These are phyloP conservation scores for Xylaria curta DNA, from an alignment of 495 filamentous ascomycete genomes.

Conservation along the genomic window DNA sequence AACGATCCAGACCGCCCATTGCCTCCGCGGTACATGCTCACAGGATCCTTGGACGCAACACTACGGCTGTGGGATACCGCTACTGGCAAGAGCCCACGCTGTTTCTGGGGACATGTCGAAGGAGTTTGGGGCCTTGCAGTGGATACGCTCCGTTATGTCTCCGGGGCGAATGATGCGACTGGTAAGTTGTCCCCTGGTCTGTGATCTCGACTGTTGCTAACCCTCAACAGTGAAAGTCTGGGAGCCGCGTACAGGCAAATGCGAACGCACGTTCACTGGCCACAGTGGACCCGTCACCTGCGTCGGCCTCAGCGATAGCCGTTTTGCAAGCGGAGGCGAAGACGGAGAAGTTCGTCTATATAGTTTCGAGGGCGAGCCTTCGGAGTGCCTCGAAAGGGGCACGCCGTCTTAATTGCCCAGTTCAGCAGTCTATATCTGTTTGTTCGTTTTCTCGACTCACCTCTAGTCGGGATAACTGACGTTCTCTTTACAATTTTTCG, in stretches of 20 bases:
- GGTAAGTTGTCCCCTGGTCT: slow-evolving; percentile 49
- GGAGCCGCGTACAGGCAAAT: slow-evolving; percentile 90
- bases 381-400: slow-evolving; percentile 42
- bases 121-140: slow-evolving; percentile 95
- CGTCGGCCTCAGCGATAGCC: slow-evolving; percentile 84
- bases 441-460: background rate
- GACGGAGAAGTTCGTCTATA: slow-evolving; percentile 90
- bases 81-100: slow-evolving; percentile 80
- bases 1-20: slow-evolving; percentile 63
- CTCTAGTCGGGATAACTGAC: background rate
- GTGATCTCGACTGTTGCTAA: slow-evolving; percentile 16
- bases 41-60: slow-evolving; percentile 85
- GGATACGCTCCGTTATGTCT: slow-evolving; percentile 87
- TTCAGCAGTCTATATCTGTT: slow-evolving; percentile 1
- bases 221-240: slow-evolving; percentile 70
- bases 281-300: slow-evolving; percentile 92
- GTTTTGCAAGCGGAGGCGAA: slow-evolving; percentile 88
- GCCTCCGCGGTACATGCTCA: slow-evolving; percentile 89
- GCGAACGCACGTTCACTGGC: slow-evolving; percentile 88
- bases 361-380: slow-evolving; percentile 68
- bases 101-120: slow-evolving; percentile 95
- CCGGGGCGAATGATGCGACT: slow-evolving; percentile 90
- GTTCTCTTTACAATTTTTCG: background rate
- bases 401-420: slow-evolving; percentile 39
- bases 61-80: slow-evolving; percentile 93